phyloP scores from a whole-genome alignment of 306 rosid species.

The Cicer arietinum region DNA sequence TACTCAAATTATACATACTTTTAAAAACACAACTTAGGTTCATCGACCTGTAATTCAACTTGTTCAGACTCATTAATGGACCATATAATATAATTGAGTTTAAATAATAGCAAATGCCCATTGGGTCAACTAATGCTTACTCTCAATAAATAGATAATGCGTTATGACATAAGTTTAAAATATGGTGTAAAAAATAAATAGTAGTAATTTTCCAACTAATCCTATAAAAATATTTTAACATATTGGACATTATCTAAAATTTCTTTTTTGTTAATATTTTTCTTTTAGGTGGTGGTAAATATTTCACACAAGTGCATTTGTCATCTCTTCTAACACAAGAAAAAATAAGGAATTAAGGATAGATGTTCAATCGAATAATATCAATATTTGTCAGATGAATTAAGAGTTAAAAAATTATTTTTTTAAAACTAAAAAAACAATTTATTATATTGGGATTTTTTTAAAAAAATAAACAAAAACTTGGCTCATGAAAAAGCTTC shows the following conservation, averaged over 20 bases:
- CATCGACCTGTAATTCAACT: slow-evolving; percentile 2
- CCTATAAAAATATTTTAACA: neutral
- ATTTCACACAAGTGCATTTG: no score
- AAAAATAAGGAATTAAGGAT: no score
- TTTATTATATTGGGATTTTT: no score
- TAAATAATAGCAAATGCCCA: neutral
- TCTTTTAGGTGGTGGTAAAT: no score
- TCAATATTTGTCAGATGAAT: no score
- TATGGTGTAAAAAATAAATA: neutral
- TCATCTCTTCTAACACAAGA: no score
- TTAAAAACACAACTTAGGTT: neutral
- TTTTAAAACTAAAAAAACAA: no score
- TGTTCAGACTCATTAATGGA: neutral
- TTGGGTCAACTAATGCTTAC: neutral
- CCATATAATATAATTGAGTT: neutral
- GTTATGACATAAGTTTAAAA: neutral
- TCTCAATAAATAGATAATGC: neutral
- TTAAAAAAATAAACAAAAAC: no score
- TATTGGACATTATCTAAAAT: neutral
- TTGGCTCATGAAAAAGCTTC: no score
- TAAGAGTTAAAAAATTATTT: no score
- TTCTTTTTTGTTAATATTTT: neutral
- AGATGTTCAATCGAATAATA: no score
- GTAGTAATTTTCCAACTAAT: neutral
- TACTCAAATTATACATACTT: neutral